Conservation (phyloP, 768 basidiomycete genomes). For the Russula olivacea region DNA sequence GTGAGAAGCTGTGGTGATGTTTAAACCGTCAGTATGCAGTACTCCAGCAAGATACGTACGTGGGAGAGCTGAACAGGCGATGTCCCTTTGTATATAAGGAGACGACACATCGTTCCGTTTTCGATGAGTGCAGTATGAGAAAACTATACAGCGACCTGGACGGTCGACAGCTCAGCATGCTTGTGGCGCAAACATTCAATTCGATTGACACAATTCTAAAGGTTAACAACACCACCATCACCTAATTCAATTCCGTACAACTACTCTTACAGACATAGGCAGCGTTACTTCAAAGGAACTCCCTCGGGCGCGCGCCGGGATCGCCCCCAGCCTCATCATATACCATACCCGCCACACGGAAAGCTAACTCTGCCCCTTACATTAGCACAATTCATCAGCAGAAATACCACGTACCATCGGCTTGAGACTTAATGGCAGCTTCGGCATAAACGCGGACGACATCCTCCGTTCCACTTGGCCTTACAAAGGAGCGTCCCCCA, state of each 20-base stretch:
- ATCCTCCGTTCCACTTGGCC: constrained; percentile 97
- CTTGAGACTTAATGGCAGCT: constrained; percentile 63
- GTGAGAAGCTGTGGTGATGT: constrained; percentile 65
- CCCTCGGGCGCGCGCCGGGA: constrained; percentile 64
- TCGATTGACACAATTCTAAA: neutral
- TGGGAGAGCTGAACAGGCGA: constrained; percentile 89
- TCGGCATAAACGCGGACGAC: constrained; percentile 98
- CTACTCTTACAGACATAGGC: constrained; percentile 15
- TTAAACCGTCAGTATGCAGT: neutral
- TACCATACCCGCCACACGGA: constrained; percentile 77
- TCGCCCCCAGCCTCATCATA: constrained; percentile 84
- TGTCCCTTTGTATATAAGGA: constrained; percentile 93
- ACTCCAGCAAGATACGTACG: constrained; percentile 35
- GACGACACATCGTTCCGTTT: constrained; percentile 60
- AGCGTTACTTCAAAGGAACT: constrained; percentile 50
- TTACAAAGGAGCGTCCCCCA: constrained; percentile 85
- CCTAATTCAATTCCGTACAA: constrained; percentile 12
- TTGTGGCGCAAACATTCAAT: neutral
- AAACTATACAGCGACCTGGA: neutral
- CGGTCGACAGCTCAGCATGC: neutral
- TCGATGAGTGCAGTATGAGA: neutral
- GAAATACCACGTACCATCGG: constrained; percentile 61
- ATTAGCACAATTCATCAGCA: constrained; percentile 2
- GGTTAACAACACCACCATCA: neutral
- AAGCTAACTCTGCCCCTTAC: constrained; percentile 63